Evolutionary conservation across 192 early-diverging fungal genomes (phyloP).

Genomic region (Pecoramyces ruminantium): DNA sequence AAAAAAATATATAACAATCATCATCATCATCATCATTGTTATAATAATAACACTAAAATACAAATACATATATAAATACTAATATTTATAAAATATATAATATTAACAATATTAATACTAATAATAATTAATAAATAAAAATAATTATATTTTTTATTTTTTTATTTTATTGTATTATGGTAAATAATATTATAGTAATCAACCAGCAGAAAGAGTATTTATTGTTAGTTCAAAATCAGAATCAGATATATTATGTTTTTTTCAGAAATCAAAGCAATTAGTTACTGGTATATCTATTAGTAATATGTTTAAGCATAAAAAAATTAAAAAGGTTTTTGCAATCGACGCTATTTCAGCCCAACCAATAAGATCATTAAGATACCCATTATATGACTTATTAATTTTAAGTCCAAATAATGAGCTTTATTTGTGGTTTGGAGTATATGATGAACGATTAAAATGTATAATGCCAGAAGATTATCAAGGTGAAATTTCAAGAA

Average conservation of each 20-base stretch:
- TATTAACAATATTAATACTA: too few relatives aligned
- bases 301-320: not conserved
- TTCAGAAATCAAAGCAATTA: not conserved
- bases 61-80: too few relatives aligned
- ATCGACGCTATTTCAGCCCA: not conserved
- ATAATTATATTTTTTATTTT: too few relatives aligned
- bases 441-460: slow-evolving; percentile 17
- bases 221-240: not conserved
- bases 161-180: too few relatives aligned
- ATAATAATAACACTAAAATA: too few relatives aligned
- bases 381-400: not conserved
- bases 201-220: not conserved
- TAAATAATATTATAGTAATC: not conserved
- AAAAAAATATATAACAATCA: not conserved
- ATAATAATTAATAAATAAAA: too few relatives aligned
- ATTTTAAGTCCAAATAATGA: not conserved
- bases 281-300: not conserved
- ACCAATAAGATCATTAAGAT: not conserved
- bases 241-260: not conserved
- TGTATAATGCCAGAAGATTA: slow-evolving; percentile 6
- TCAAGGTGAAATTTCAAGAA: slow-evolving; percentile 18
- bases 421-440: not conserved
- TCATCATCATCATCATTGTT: too few relatives aligned
- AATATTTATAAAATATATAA: too few relatives aligned
- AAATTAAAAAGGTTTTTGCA: not conserved